Base-by-base conservation (phyloP, 169 alveolate species). In the Plasmodium vivax region DNA sequence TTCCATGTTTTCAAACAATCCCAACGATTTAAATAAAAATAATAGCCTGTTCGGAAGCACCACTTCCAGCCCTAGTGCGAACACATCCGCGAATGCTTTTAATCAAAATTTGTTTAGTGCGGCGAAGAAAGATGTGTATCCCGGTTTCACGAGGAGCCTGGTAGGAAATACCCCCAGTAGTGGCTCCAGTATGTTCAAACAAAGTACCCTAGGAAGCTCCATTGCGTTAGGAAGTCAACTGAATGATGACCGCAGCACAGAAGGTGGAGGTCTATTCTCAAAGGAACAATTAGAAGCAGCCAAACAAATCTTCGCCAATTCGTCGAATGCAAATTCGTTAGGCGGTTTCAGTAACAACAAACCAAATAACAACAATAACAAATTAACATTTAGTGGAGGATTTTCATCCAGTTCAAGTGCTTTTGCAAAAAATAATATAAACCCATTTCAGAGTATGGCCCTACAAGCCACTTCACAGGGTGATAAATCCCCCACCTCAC, bases 371-470 rank as follows among this genome's bases (percentile, higher is more conserved):
- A 80, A 58, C 73, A 58, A 19, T 79, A 88, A 90, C 71, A 90
- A 90, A 81, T 43, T 90, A 68, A 90, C 94, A 90, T 90, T 80
- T 58, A 80, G 58, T 79, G 90, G 90, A 4, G 94, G 94, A 14
- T 79, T 79, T 90, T 90, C 90, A 19, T 90, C 94, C 36, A 80
- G 90, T 80, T 58, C 88, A 62, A 90, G 75, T 80, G 36, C 94
- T 14, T 90, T 90, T 90, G 88, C 91, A 80, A 90, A 90, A 79
- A 90, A 27, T 90, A 79, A 90, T 79, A 6, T 90, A 79, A 90
- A 90, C 34, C 94, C 94, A 38, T 90, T 90, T 90, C 94, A 90
- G 54, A 90, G 91, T 80, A 90, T 90, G 75, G 85, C 94, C n/a
- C 38, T 90, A 19, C 77, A 90, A 51, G 90, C 94, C 36, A 79